phyloP scores from a whole-genome alignment of 805 yeast genomes.

The Saccharomyces kudriavzevii region DNA sequence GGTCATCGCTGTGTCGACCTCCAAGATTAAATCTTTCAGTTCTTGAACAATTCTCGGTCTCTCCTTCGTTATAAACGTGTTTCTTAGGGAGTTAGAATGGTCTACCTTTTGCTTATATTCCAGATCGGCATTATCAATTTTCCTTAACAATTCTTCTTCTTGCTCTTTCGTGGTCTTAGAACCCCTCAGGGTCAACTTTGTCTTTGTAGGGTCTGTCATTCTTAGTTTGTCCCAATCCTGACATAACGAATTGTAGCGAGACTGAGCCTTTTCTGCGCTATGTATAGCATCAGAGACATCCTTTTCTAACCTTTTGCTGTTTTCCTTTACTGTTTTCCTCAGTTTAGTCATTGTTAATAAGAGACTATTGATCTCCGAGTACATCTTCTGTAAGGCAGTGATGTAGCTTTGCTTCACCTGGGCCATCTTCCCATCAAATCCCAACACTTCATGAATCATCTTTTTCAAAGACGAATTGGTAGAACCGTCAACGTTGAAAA shows the following conservation, averaged over 20 bases:
- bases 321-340: constrained; percentile 75
- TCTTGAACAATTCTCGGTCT: constrained; percentile 71
- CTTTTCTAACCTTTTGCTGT: constrained; percentile 71
- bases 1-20: constrained; percentile 82
- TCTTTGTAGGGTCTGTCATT: constrained; percentile 74
- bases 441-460: constrained; percentile 61
- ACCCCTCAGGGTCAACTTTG: constrained; percentile 72
- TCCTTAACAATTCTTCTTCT: constrained; percentile 79
- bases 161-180: constrained; percentile 71
- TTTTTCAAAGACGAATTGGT: constrained; percentile 43
- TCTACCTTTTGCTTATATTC: constrained; percentile 78
- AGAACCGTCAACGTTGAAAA: constrained; percentile 19
- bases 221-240: constrained; percentile 79
- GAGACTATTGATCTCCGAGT: constrained; percentile 71
- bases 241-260: constrained; percentile 68
- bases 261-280: constrained; percentile 81
- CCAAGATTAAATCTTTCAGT: constrained; percentile 70
- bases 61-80: constrained; percentile 59
- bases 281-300: constrained; percentile 75
- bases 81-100: constrained; percentile 62
- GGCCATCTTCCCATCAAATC: constrained; percentile 67
- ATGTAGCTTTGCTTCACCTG: constrained; percentile 71
- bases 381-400: constrained; percentile 73
- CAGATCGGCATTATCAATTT: constrained; percentile 75
- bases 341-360: constrained; percentile 59